These are phyloP conservation scores for Conoideocrella luteorostrata DNA, from an alignment of 2,329 filamentous ascomycete species.

Conservation along the genomic window DNA sequence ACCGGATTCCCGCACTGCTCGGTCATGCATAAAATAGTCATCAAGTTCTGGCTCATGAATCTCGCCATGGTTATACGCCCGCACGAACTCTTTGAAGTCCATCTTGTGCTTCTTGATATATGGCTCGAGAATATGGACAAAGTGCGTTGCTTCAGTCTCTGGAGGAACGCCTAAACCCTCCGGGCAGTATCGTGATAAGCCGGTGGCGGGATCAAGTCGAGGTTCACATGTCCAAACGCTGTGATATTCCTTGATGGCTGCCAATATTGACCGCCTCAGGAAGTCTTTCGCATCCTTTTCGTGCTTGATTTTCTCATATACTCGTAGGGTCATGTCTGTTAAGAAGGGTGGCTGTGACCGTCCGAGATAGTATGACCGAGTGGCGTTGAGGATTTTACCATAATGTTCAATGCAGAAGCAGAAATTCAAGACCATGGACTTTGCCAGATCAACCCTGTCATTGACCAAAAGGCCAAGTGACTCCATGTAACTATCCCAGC, in stretches of 20 bases:
- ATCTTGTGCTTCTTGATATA: conserved; percentile 81
- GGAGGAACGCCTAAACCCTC: conserved; percentile 81
- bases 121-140: conserved; percentile 73
- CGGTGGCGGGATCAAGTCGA: conserved; percentile 68
- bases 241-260: conserved; percentile 95
- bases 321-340: conserved; percentile 91
- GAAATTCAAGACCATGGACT: conserved; percentile 93
- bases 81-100: conserved; percentile 76
- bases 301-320: conserved; percentile 89
- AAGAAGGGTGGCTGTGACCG: conserved; percentile 94
- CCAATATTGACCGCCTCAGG: conserved; percentile 69
- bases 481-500: conserved; percentile 99
- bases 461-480: conserved; percentile 83
- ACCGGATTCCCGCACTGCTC: conserved; percentile 90
- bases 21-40: conserved; percentile 92
- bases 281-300: conserved; percentile 77
- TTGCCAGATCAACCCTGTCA: conserved; percentile 78
- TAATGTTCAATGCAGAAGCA: conserved; percentile 98
- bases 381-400: conserved; percentile 96
- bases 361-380: conserved; percentile 88
- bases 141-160: conserved; percentile 84
- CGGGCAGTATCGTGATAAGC: conserved; percentile 78
- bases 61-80: conserved; percentile 74
- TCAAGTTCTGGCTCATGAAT: conserved; percentile 84
- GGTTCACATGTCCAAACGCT: conserved; percentile 79